Evolutionary conservation across 306 rosid genomes (phyloP), one percentile per base, ranked within the genome.

Genomic region (Vigna trinervia): DNA sequence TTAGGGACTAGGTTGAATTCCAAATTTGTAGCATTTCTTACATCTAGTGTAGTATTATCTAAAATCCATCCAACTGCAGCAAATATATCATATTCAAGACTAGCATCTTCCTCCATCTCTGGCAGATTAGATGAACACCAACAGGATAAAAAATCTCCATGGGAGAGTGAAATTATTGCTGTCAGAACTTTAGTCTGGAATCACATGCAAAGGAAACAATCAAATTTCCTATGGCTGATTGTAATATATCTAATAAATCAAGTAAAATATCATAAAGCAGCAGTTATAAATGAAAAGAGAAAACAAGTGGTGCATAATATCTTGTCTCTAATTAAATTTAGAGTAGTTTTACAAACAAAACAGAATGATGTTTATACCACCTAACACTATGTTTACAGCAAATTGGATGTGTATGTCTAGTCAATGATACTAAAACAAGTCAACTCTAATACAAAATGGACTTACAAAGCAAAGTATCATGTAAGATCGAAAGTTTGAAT

Each of bases 111-210:
- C 86, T 94, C 98, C 75, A 76, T 89, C 46, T 86, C 77, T 2
- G 90, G 87, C 74, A 89, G 93, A 82, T 82, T 88, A 47, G 98
- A 92, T n/a, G 97, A 94, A 85, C 98, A 94, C 98, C 98, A 92
- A 79, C 83, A 81, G 71, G 96, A 85, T 76, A 92, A 59, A 85
- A 94, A 94, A 58, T 92, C 98, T 73, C 93, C 91, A 84, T 88
- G 97, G 52, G 92, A 78, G 47, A 90, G 97, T 14, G 89, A 87
- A 89, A 94, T 87, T 76, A 94, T 83, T 78, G 96, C 98, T 51
- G 98, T 73, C 89, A 94, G 80, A 84, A 94, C 92, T 87, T 87
- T 85, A 64, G 96, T 86, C 98, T 94, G 96, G 74, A 90, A 83
- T 80, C 74, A 81, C 84, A 91, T 32, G 79, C 76, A 86, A 82